Percentiles rank a stretch among this genome's conserved stretches.
Conservation (phyloP, 2,329 filamentous ascomycete genomes). For the Cladophialophora exuberans region DNA sequence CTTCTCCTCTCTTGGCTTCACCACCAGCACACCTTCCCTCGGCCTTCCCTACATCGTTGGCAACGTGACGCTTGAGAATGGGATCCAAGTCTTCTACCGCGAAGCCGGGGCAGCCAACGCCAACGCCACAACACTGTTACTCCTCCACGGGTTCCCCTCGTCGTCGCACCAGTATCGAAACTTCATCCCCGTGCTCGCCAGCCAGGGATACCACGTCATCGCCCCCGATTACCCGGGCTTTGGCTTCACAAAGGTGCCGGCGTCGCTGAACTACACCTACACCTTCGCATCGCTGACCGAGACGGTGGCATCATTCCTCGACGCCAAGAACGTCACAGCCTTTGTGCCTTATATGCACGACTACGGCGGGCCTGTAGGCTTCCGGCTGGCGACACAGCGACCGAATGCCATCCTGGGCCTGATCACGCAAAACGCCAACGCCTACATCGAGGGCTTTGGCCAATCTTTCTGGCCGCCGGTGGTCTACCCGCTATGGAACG, state of each 20-base stretch:
- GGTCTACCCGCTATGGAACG: constrained; percentile 23
- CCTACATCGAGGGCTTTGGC: constrained; percentile 61
- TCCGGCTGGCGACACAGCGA: constrained; percentile 56
- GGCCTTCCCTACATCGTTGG: constrained; percentile 7
- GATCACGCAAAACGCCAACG: constrained; percentile 64
- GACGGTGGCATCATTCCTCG: constrained; percentile 54
- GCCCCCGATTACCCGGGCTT: constrained; percentile 64
- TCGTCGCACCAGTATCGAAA: constrained; percentile 51
- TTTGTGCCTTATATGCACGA: constrained; percentile 65
- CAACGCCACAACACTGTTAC: constrained; percentile 41
- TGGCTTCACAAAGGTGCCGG: constrained; percentile 57
- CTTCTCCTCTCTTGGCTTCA: not conserved
- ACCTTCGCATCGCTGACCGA: constrained; percentile 57
- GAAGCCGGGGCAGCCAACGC: constrained; percentile 1
- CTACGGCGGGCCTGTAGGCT: constrained; percentile 61
- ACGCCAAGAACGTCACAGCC: constrained; percentile 48
- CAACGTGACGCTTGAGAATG: constrained; percentile 5
- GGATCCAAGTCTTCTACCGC: constrained; percentile 10
- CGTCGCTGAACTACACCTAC: constrained; percentile 49
- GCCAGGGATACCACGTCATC: constrained; percentile 46
- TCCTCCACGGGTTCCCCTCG: constrained; percentile 52
- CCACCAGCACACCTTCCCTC: not conserved
- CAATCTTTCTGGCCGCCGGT: constrained; percentile 54
- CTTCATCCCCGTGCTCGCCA: constrained; percentile 49
- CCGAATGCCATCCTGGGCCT: constrained; percentile 55